phyloP scores from a whole-genome alignment of 2,329 filamentous ascomycete species.

The Penicillium sp. region DNA sequence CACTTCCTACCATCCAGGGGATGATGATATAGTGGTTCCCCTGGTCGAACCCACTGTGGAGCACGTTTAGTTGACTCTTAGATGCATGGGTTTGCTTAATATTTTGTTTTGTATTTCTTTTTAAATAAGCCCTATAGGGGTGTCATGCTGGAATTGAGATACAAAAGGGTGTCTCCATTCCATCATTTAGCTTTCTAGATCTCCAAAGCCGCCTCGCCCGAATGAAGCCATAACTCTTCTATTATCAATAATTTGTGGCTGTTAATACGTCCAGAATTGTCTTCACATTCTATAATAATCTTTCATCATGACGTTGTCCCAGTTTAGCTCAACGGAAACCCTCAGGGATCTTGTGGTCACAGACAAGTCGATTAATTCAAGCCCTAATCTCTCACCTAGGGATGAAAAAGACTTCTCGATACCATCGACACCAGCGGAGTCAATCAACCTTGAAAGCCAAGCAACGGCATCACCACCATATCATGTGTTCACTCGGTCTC shows the following conservation, averaged over 20 bases:
- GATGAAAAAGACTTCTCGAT: conserved; percentile 15
- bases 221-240: background rate
- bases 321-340: conserved; percentile 8
- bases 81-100: conserved; percentile 10
- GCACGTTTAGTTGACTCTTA: conserved; percentile 16
- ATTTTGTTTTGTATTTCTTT: conserved; percentile 11
- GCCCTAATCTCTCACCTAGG: conserved; percentile 8
- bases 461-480: conserved; percentile 15
- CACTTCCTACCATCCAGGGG: conserved; percentile 14
- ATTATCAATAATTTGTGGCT: conserved; percentile 4
- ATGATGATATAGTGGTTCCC: conserved; percentile 8
- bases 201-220: background rate
- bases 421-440: conserved; percentile 8
- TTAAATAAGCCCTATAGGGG: conserved; percentile 11
- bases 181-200: background rate
- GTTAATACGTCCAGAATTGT: conserved; percentile 1
- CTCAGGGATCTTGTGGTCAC: conserved; percentile 9
- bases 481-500: conserved; percentile 33
- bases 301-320: conserved; percentile 10
- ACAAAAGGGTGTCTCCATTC: conserved; percentile 15
- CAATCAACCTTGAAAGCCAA: conserved; percentile 20
- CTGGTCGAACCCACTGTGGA: conserved; percentile 22
- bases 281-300: background rate
- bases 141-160: conserved; percentile 5
- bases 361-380: conserved; percentile 11